Evolutionary conservation across 768 basidiomycete genomes (phyloP).

Genomic region (Boletus barrowsii): DNA sequence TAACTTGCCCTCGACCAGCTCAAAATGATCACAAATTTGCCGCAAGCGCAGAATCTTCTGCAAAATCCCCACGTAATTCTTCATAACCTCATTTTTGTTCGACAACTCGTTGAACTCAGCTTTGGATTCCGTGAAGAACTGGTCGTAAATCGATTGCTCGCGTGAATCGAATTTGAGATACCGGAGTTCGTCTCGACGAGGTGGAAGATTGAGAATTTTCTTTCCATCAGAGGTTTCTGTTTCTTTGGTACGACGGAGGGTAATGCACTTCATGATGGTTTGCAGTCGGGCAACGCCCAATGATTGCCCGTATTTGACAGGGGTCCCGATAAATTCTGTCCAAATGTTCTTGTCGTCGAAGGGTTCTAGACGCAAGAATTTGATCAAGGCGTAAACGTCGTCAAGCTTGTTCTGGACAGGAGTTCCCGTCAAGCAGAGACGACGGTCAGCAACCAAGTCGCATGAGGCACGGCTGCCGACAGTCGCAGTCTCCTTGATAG

Average conservation of each 20-base stretch:
- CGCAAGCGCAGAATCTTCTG: conserved; percentile 95
- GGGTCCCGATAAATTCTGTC: conserved; percentile 90
- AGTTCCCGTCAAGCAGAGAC: conserved; percentile 94
- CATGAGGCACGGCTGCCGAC: conserved; percentile 95
- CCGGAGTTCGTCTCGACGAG: conserved; percentile 84
- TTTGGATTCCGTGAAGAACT: conserved; percentile 86
- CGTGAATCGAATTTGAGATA: conserved; percentile 79
- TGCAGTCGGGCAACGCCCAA: conserved; percentile 92
- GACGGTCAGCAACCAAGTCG: conserved; percentile 89
- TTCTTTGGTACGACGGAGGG: conserved; percentile 95
- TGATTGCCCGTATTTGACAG: conserved; percentile 88
- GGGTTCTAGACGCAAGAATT: conserved; percentile 88
- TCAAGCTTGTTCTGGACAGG: conserved; percentile 99
- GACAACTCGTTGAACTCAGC: conserved; percentile 87
- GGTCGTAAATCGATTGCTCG: conserved; percentile 85
- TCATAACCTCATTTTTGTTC: conserved; percentile 90
- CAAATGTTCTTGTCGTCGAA: conserved; percentile 92
- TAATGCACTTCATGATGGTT: conserved; percentile 95
- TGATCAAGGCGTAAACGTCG: conserved; percentile 95
- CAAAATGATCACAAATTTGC: conserved; percentile 97
- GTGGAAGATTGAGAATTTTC: conserved; percentile 82
- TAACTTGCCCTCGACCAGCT: conserved; percentile 76
- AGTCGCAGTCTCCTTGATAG: conserved; percentile 93
- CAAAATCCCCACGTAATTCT: conserved; percentile 96
- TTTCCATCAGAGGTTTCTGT: conserved; percentile 76